A percentile compares a stretch with the other conserved stretches of the same genome.
phyloP scores from a whole-genome alignment of 495 filamentous ascomycete species.

The Aspergillus wentii region DNA sequence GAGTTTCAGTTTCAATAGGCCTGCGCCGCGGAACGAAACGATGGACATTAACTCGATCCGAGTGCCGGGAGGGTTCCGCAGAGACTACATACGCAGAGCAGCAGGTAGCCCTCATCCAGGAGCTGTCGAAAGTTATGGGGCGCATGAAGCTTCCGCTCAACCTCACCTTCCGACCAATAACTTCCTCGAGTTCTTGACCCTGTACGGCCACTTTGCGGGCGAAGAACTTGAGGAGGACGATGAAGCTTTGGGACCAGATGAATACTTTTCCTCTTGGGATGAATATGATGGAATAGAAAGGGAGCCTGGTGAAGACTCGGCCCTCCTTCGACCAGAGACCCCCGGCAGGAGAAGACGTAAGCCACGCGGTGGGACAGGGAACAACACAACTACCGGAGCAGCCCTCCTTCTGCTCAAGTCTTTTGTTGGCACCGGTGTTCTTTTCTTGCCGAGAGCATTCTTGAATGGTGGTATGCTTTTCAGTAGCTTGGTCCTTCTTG shows the following conservation, averaged over 20 bases:
- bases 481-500: slow-evolving; percentile 82
- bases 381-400: slow-evolving; percentile 66
- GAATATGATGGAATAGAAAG: slow-evolving; percentile 62
- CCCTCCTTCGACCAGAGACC: slow-evolving; percentile 65
- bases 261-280: slow-evolving; percentile 72
- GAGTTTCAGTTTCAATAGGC: slow-evolving; percentile 75
- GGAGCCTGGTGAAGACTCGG: slow-evolving; percentile 75
- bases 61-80: slow-evolving; percentile 85
- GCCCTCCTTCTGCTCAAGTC: slow-evolving; percentile 85
- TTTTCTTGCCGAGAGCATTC: slow-evolving; percentile 90
- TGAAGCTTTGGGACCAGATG: slow-evolving; percentile 75
- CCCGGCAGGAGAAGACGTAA: slow-evolving; percentile 63
- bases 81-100: slow-evolving; percentile 75
- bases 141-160: slow-evolving; percentile 34
- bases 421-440: slow-evolving; percentile 95
- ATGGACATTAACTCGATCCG: slow-evolving; percentile 85
- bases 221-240: slow-evolving; percentile 96
- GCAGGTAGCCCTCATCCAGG: slow-evolving; percentile 54
- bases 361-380: slow-evolving; percentile 63
- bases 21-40: slow-evolving; percentile 69
- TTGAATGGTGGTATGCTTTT: slow-evolving; percentile 97
- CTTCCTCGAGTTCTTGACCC: slow-evolving; percentile 89
- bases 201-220: slow-evolving; percentile 96
- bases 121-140: slow-evolving; percentile 38
- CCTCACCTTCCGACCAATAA: slow-evolving; percentile 76